Percentiles rank a stretch among this genome's conserved stretches.
Conservation (phyloP, 305 asterid species). For the Fraxinus xanthoxyloides region DNA sequence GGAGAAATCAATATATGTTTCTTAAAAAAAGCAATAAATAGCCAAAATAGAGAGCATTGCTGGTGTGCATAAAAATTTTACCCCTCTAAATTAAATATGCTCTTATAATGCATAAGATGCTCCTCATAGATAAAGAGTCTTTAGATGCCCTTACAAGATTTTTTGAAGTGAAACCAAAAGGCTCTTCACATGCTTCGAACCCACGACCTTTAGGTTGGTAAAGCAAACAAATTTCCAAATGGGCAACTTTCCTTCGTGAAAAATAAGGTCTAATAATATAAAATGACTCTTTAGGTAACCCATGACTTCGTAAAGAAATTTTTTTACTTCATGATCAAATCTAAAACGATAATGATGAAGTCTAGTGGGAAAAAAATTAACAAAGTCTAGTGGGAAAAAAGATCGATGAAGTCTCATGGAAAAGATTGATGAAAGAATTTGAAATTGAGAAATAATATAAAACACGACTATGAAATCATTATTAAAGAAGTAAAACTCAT, state of each 20-base stretch:
- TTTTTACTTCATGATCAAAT: neutral
- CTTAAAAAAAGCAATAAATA: neutral
- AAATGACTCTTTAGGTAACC: neutral
- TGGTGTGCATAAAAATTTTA: neutral
- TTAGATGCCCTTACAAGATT: neutral
- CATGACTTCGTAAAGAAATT: neutral
- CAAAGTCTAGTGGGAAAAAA: neutral
- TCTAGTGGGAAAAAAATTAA: neutral
- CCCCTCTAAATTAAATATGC: neutral
- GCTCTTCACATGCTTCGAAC: neutral
- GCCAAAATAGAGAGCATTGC: neutral
- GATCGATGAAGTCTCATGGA: neutral
- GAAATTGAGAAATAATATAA: neutral
- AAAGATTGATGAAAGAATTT: neutral
- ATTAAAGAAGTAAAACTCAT: neutral
- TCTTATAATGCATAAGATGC: neutral
- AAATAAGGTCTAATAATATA: neutral
- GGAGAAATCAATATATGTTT: neutral
- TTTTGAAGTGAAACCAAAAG: neutral
- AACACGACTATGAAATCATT: neutral
- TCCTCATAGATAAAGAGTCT: neutral
- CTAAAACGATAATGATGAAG: neutral
- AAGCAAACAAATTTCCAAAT: neutral
- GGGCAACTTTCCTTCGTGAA: neutral
- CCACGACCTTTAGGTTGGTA: neutral